Conservation (phyloP, 306 rosid species). For the Inga leiocalycina region DNA sequence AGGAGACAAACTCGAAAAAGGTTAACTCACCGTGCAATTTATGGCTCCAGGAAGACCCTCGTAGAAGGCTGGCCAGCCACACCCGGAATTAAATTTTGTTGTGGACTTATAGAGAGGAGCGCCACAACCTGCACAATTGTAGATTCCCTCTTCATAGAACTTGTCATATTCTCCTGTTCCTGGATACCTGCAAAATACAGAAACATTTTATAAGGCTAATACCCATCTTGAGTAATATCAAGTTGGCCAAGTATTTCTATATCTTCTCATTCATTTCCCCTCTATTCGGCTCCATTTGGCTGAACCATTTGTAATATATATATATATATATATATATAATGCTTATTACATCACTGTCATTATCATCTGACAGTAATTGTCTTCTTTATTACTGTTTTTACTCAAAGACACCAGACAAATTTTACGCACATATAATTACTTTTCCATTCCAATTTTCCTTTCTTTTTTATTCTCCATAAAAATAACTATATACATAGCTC, state of each 20-base stretch:
- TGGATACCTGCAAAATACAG: conserved; percentile 56
- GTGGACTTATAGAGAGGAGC: conserved; percentile 51
- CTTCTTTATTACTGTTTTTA: background rate
- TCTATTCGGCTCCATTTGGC: background rate
- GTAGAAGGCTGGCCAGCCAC: conserved; percentile 90
- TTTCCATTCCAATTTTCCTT: background rate
- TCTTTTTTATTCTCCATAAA: background rate
- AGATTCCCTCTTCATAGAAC: conserved; percentile 72
- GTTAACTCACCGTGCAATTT: conserved; percentile 48
- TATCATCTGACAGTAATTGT: background rate
- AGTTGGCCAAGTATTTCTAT: background rate
- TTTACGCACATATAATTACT: background rate
- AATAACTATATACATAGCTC: background rate
- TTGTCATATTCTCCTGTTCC: conserved; percentile 79
- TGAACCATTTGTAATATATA: background rate
- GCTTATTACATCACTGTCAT: background rate
- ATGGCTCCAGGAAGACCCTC: conserved; percentile 90
- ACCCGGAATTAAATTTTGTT: conserved; percentile 75
- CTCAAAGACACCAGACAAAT: background rate
- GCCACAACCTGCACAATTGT: conserved; percentile 66
- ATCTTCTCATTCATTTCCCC: background rate
- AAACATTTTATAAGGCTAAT: conserved; percentile 9
- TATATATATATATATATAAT: no score
- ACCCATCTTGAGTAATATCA: background rate
- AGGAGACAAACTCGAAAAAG: background rate